phyloP scores from a whole-genome alignment of 306 rosid genomes.

The Glycine soja region DNA sequence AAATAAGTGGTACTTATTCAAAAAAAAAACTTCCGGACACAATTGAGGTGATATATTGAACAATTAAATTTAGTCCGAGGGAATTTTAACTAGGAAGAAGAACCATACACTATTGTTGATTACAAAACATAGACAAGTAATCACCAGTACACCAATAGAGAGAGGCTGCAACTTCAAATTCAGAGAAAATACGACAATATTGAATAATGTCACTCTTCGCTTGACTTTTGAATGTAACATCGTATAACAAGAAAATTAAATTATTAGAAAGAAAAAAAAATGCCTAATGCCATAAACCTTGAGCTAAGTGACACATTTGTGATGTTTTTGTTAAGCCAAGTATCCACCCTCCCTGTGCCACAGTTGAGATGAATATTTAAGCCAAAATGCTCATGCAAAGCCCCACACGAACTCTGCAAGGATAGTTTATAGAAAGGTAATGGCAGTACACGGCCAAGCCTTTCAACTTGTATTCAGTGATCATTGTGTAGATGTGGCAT shows the following conservation, averaged over 20 bases:
- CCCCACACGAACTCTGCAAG: conserved; percentile 42
- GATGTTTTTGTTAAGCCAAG: conserved; percentile 30
- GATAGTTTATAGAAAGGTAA: conserved; percentile 39
- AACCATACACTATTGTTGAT: conserved; percentile 6
- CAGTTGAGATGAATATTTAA: conserved; percentile 31
- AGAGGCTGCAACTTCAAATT: conserved; percentile 28
- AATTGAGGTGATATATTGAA: background rate
- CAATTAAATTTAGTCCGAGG: background rate
- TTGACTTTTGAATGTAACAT: conserved; percentile 45
- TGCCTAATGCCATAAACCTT: conserved; percentile 42
- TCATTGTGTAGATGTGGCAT: conserved; percentile 68
- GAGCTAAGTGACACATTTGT: conserved; percentile 34
- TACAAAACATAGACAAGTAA: background rate
- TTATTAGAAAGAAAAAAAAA: conserved; percentile 37
- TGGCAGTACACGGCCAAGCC: conserved; percentile 36
- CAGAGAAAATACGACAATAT: background rate
- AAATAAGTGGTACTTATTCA: background rate
- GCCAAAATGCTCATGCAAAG: conserved; percentile 53
- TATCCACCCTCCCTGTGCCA: conserved; percentile 11
- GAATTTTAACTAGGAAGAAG: conserved; percentile 20
- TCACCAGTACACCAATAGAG: background rate
- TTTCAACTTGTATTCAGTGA: conserved; percentile 34
- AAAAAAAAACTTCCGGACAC: background rate
- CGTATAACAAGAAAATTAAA: conserved; percentile 42
- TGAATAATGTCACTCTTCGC: conserved; percentile 12